phyloP scores from a whole-genome alignment of 2,329 filamentous ascomycete species.

The Colletotrichum kahawae region DNA sequence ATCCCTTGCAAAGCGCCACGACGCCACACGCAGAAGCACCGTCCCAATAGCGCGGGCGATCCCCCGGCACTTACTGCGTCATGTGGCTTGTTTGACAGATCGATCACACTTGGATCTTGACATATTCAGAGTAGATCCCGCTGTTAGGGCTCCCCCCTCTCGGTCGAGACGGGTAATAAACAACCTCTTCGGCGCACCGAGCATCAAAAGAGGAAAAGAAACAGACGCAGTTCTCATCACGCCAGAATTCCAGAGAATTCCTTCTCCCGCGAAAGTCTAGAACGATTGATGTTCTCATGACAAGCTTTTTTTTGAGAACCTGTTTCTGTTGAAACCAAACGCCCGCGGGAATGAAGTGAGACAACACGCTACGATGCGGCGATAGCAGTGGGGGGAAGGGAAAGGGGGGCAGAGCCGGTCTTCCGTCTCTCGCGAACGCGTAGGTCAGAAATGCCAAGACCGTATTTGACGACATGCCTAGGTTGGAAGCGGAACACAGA shows the following conservation, averaged over 20 bases:
- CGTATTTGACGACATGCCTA: background rate
- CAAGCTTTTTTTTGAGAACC: background rate
- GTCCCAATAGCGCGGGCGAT: background rate
- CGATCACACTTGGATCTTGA: background rate
- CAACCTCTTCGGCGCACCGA: background rate
- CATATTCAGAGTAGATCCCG: background rate
- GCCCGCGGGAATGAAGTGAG: background rate
- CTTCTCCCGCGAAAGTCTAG: background rate
- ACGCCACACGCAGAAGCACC: background rate
- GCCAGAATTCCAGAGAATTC: accelerated
- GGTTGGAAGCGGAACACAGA: background rate
- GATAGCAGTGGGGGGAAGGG: background rate
- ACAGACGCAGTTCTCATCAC: background rate
- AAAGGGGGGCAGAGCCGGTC: background rate
- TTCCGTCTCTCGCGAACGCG: background rate
- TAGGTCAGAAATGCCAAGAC: background rate
- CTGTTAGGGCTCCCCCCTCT: background rate
- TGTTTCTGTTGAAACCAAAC: background rate
- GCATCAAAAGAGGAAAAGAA: background rate
- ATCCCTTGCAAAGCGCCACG: background rate
- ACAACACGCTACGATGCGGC: background rate
- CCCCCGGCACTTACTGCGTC: background rate
- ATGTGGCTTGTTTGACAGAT: background rate
- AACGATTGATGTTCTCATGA: background rate
- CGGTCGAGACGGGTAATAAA: background rate